Evolutionary conservation across 2,329 filamentous ascomycete species (phyloP), one percentile per base, ranked within the genome.

Genomic region (Alternaria metachromatica): DNA sequence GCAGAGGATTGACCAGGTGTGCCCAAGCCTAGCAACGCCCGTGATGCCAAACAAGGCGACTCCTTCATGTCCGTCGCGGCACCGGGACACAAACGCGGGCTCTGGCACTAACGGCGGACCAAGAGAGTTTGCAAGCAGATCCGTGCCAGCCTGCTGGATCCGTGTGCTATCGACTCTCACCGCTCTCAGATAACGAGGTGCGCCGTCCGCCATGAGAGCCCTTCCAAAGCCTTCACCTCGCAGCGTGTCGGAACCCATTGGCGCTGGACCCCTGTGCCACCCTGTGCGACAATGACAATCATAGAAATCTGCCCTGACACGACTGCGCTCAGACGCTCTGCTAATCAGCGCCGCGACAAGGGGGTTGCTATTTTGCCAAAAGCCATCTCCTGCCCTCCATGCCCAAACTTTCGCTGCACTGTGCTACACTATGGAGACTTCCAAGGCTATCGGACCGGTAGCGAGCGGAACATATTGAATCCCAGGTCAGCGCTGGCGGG

Each of bases 71-170:
- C 67, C 66, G 68, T 72, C 73, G 74, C 75, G 73, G 75, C 74
- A 69, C 63, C 74, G 75, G 75, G 72, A 77, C 69, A 68, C 37
- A 73, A 62, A 62, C 72, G 76, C 71, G 73, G 74, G 73, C 70
- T 66, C 62, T 57, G 57, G 63, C 66, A 63, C 74, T 76, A 78
- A 69, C 67, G 67, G 63, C 64, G 63, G 69, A 63, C 68, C 66
- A 71, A 55, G 65, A 67, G 18, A 60, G 61, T 74, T 69, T 63
- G 58, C 72, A 71, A 69, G 74, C 58, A 72, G 72, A 76, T 76
- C 73, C 53, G 70, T 72, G 70, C 72, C 73, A 73, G 58, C 23
- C 62, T 51, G 46, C 67, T 70, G 74, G 74, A 70, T 64, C 60
- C 45, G 48, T 60, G 54, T 59, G 55, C 53, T 53, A 44, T 59